phyloP scores from a whole-genome alignment of 352 stramenopile genomes.

The Aphanomyces euteiches region DNA sequence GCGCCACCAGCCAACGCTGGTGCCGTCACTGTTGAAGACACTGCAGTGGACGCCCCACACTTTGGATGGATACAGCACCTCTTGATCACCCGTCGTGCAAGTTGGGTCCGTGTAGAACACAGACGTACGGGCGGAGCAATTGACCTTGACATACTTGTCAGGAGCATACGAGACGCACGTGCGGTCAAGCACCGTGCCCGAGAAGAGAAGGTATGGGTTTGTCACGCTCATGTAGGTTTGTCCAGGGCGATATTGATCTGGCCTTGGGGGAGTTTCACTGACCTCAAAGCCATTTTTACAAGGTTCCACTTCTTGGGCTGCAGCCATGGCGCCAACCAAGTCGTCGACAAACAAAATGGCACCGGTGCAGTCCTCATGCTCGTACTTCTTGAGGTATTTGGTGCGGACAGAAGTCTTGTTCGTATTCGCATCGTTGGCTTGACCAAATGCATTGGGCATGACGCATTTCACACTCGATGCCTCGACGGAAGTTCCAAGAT shows the following conservation, averaged over 20 bases:
- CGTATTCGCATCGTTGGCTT: neutral
- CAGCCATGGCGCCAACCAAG: neutral
- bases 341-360: neutral
- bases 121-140: neutral
- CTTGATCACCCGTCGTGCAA: neutral
- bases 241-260: neutral
- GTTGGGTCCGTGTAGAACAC: slow-evolving; percentile 9
- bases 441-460: neutral
- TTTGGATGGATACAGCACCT: slow-evolving; percentile 12
- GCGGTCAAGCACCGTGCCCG: neutral
- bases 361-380: slow-evolving; percentile 8
- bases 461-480: neutral
- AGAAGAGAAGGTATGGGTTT: slow-evolving; percentile 15
- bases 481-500: neutral
- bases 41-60: slow-evolving; percentile 17
- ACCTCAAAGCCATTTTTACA: slow-evolving; percentile 12
- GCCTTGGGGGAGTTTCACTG: neutral
- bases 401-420: neutral
- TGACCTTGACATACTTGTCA: slow-evolving; percentile 6
- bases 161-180: slow-evolving; percentile 11
- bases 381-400: slow-evolving; percentile 19
- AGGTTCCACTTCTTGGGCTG: neutral
- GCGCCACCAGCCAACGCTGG: neutral
- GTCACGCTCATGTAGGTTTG: slow-evolving; percentile 21
- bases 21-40: neutral